A percentile compares a stretch with the other conserved stretches of the same genome.
Conservation (phyloP, 2,329 filamentous ascomycete genomes). For the Talaromyces amestolkiae region DNA sequence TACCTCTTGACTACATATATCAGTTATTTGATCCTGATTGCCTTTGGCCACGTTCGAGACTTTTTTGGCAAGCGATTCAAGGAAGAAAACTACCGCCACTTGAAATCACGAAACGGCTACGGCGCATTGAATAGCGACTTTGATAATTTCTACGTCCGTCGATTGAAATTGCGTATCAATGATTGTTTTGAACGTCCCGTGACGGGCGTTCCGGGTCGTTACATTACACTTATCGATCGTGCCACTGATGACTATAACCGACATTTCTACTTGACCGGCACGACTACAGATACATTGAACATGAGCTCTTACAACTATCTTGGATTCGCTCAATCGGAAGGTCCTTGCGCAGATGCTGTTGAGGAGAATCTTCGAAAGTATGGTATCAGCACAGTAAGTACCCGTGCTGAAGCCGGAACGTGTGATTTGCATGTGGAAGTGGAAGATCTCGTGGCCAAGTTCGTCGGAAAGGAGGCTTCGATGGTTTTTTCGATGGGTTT, state of each 20-base stretch:
- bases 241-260: constrained; percentile 88
- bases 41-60: constrained; percentile 91
- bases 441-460: constrained; percentile 81
- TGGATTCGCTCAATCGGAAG: constrained; percentile 95
- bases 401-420: constrained; percentile 79
- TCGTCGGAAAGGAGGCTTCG: constrained; percentile 88
- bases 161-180: constrained; percentile 90
- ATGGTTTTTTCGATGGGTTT: constrained; percentile 99
- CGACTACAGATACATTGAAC: constrained; percentile 90
- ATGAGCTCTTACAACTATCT: constrained; percentile 99
- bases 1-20: constrained; percentile 97
- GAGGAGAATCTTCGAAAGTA: constrained; percentile 83
- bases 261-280: constrained; percentile 84
- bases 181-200: constrained; percentile 93
- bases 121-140: constrained; percentile 97
- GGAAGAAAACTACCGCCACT: constrained; percentile 78
- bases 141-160: constrained; percentile 94
- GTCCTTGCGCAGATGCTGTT: constrained; percentile 89
- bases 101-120: constrained; percentile 82
- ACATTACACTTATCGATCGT: constrained; percentile 88
- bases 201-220: constrained; percentile 89
- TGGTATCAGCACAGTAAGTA: constrained; percentile 77
- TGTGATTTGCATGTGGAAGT: constrained; percentile 85
- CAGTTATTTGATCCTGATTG: constrained; percentile 92
- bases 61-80: constrained; percentile 97